Percentiles rank a stretch among this genome's conserved stretches.
phyloP scores from a whole-genome alignment of 225 moss, liverwort and hornwort genomes.

The Polytrichum commune region DNA sequence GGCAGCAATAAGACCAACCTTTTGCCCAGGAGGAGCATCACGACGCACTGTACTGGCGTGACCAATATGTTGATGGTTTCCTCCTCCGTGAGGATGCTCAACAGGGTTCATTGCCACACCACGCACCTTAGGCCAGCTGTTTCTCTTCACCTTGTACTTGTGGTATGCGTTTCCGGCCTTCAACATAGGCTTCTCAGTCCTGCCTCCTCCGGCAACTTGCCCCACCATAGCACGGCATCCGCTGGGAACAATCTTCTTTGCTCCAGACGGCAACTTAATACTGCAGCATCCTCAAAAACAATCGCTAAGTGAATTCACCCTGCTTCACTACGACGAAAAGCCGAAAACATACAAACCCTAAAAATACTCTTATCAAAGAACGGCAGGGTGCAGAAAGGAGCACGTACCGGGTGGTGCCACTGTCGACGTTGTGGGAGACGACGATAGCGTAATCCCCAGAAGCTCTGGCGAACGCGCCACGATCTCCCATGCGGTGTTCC shows the following conservation, averaged over 20 bases:
- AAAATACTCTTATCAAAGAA: neutral
- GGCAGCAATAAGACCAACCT: constrained; percentile 85
- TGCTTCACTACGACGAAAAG: neutral
- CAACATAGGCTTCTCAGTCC: constrained; percentile 89
- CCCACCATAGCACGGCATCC: constrained; percentile 89
- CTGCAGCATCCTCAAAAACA: constrained; percentile 17
- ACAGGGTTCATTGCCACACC: constrained; percentile 95
- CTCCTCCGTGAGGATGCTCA: constrained; percentile 95
- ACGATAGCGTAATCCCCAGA: constrained; percentile 86
- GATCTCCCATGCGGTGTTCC: constrained; percentile 84
- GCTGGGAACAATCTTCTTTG: constrained; percentile 82
- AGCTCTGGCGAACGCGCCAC: constrained; percentile 74
- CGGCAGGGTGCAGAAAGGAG: neutral
- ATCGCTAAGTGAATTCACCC: neutral
- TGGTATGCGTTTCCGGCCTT: constrained; percentile 88
- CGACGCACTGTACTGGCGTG: constrained; percentile 89
- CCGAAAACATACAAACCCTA: neutral
- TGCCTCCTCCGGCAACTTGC: constrained; percentile 81
- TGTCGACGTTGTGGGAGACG: constrained; percentile 81
- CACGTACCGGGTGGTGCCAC: constrained; percentile 67
- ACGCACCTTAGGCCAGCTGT: constrained; percentile 86
- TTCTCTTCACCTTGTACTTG: constrained; percentile 91
- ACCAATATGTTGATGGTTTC: constrained; percentile 90
- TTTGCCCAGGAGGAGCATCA: constrained; percentile 81
- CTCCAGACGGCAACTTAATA: constrained; percentile 76